Conservation (phyloP, 2,329 filamentous ascomycete species). For the Akanthomyces uredinophilus region DNA sequence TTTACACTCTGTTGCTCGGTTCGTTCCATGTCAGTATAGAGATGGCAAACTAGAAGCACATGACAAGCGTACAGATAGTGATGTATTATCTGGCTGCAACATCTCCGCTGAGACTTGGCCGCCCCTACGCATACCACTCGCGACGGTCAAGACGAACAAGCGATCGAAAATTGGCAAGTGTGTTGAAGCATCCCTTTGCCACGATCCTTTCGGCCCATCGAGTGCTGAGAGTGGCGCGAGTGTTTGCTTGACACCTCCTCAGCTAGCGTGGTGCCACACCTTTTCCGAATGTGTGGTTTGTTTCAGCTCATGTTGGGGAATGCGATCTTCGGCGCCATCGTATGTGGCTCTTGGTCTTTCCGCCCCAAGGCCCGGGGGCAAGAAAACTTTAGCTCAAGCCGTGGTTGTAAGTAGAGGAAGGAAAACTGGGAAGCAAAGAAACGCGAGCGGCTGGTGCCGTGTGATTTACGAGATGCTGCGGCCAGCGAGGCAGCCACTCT, state of each 20-base stretch:
- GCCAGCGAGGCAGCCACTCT: not conserved
- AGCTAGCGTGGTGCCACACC: not conserved
- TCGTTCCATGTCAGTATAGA: too few relatives aligned
- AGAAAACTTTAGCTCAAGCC: not conserved
- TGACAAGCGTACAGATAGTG: too few relatives aligned
- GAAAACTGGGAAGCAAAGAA: not conserved
- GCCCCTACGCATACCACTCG: too few relatives aligned
- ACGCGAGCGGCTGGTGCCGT: not conserved
- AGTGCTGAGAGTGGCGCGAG: not conserved
- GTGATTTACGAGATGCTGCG: too few relatives aligned
- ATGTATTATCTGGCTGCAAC: too few relatives aligned
- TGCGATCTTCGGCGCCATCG: not conserved
- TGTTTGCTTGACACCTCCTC: not conserved
- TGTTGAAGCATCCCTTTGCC: too few relatives aligned
- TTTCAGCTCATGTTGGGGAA: slow-evolving; percentile 8
- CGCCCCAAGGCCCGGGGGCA: not conserved
- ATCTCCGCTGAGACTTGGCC: too few relatives aligned
- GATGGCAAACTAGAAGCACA: too few relatives aligned
- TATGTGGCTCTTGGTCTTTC: not conserved
- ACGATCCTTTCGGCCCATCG: not conserved
- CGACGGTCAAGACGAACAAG: too few relatives aligned
- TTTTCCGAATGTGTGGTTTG: not conserved
- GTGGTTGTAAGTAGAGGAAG: not conserved
- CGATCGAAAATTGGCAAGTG: too few relatives aligned
- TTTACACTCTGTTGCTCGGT: too few relatives aligned